phyloP scores from a whole-genome alignment of 495 filamentous ascomycete species.

The Penicillium taxi region DNA sequence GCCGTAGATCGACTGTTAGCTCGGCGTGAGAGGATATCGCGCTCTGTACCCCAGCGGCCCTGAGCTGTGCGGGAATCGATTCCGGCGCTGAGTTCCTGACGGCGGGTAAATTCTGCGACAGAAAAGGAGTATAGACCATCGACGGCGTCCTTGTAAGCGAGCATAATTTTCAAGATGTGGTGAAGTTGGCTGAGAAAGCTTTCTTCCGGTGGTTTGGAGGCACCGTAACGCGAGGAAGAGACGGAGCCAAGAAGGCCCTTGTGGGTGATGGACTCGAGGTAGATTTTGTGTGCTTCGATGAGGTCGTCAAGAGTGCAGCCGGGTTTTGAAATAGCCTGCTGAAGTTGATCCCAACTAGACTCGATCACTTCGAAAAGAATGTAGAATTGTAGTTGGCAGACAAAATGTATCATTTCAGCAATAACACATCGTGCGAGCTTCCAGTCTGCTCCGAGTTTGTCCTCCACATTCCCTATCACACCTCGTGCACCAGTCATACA shows the following conservation, averaged over 20 bases:
- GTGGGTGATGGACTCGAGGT: constrained; percentile 88
- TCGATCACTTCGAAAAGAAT: constrained; percentile 99
- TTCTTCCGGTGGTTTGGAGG: constrained; percentile 53
- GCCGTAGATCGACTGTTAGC: constrained; percentile 21
- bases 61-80: constrained; percentile 57
- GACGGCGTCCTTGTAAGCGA: constrained; percentile 85
- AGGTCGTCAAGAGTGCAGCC: constrained; percentile 90
- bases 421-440: constrained; percentile 78
- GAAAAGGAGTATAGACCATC: constrained; percentile 91
- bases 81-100: constrained; percentile 74
- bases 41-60: constrained; percentile 57
- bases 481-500: constrained; percentile 93
- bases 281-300: constrained; percentile 82
- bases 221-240: constrained; percentile 31
- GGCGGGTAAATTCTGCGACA: constrained; percentile 83
- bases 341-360: constrained; percentile 80
- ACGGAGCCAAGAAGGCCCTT: constrained; percentile 84
- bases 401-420: constrained; percentile 97
- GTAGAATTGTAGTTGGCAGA: constrained; percentile 95
- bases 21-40: constrained; percentile 33
- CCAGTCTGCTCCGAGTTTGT: constrained; percentile 75
- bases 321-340: constrained; percentile 68
- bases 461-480: constrained; percentile 74
- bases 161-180: constrained; percentile 89
- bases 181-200: constrained; percentile 87